A percentile compares a stretch with the other conserved stretches of the same genome.
phyloP scores from a whole-genome alignment of 2,329 filamentous ascomycete genomes.

The Penicillium digitatum region DNA sequence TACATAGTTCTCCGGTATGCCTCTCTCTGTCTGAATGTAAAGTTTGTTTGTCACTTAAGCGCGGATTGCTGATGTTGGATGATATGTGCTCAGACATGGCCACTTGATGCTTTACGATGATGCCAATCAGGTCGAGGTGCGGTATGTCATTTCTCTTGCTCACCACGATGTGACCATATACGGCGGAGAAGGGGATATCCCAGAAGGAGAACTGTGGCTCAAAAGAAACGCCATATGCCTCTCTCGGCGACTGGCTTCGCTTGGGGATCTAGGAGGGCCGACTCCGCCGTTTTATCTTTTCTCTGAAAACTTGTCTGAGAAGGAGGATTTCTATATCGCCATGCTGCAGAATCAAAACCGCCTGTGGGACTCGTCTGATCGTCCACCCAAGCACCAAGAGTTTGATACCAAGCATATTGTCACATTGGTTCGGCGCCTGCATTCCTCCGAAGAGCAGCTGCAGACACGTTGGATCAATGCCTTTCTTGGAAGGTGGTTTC shows the following conservation, averaged over 20 bases:
- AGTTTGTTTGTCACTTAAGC: neutral
- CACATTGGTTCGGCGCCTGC: constrained; percentile 79
- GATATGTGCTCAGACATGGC: constrained; percentile 61
- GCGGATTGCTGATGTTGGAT: constrained; percentile 15
- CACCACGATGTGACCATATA: constrained; percentile 80
- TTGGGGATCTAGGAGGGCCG: constrained; percentile 52
- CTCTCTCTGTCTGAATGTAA: neutral
- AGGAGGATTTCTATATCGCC: constrained; percentile 97
- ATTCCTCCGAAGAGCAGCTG: constrained; percentile 85
- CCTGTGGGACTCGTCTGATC: constrained; percentile 53
- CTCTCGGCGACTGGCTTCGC: constrained; percentile 57
- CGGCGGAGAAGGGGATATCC: constrained; percentile 71
- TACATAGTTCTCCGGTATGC: constrained; percentile 80
- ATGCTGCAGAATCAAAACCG: constrained; percentile 79
- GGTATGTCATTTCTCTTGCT: constrained; percentile 88
- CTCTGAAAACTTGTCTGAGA: constrained; percentile 90
- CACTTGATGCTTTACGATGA: constrained; percentile 98
- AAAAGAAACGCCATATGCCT: constrained; percentile 87
- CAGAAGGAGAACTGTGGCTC: constrained; percentile 91
- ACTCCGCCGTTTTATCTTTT: constrained; percentile 91
- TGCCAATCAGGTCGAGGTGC: constrained; percentile 88
- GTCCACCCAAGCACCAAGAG: constrained; percentile 64
- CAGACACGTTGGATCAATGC: constrained; percentile 95
- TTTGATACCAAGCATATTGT: constrained; percentile 87
- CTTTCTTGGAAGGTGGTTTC: constrained; percentile 79